Percentiles rank a stretch among this genome's conserved stretches.
Conservation (phyloP, 1,284 basidiomycete genomes). For the Apiotrichum brassicae region DNA sequence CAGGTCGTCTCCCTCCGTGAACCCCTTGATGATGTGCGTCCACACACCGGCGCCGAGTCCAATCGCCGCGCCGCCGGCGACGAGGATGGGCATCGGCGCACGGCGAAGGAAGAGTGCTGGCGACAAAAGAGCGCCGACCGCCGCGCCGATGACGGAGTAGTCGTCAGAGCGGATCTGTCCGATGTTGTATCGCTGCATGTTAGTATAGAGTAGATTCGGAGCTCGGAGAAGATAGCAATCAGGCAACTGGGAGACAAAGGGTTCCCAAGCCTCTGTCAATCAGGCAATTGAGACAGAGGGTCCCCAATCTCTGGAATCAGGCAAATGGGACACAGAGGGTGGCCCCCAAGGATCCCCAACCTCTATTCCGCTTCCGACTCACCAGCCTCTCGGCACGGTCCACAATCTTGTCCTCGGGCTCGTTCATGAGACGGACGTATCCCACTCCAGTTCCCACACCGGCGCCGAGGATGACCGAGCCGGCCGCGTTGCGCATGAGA, state of each 20-base stretch:
- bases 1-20: conserved; percentile 31
- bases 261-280: too few species aligned
- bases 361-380: too few species aligned
- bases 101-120: conserved; percentile 41
- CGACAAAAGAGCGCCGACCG: conserved; percentile 32
- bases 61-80: conserved; percentile 38
- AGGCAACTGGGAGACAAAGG: too few species aligned
- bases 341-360: too few species aligned
- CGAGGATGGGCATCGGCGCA: conserved; percentile 30
- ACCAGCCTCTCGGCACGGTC: conserved; percentile 35
- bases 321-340: too few species aligned
- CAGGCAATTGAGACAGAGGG: too few species aligned
- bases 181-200: conserved; percentile 25
- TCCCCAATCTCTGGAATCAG: too few species aligned
- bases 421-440: conserved; percentile 22
- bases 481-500: conserved; percentile 24
- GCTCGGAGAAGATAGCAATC: too few species aligned
- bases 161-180: conserved; percentile 40
- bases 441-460: conserved; percentile 24
- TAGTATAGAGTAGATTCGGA: not conserved
- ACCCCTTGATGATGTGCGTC: conserved; percentile 30
- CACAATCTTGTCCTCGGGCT: conserved; percentile 27
- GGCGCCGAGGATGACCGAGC: conserved; percentile 20
- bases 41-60: conserved; percentile 40
- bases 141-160: conserved; percentile 42